Percentiles rank a stretch among this genome's conserved stretches.
phyloP scores from a whole-genome alignment of 768 basidiomycete genomes.

The Tephrocybe rancida region DNA sequence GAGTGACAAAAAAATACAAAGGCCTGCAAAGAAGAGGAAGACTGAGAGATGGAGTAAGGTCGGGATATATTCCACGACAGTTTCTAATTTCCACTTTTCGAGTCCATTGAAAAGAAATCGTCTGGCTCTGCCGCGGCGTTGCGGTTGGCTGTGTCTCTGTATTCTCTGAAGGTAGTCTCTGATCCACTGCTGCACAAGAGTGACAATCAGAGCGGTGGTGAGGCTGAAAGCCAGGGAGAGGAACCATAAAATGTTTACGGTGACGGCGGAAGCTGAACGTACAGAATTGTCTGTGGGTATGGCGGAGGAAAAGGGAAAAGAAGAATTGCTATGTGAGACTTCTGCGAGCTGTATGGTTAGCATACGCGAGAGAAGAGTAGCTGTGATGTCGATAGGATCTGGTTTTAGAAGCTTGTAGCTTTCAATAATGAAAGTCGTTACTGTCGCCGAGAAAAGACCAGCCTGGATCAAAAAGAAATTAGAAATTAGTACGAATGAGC shows the following conservation, averaged over 20 bases:
- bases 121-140: constrained; percentile 3
- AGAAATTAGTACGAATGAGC: background rate
- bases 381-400: constrained; percentile 27
- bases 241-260: constrained; percentile 32
- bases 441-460: constrained; percentile 42
- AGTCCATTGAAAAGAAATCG: constrained; percentile 1
- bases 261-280: constrained; percentile 18
- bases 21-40: constrained; percentile 11
- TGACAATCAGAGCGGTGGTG: constrained; percentile 26
- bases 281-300: constrained; percentile 5
- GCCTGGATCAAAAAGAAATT: constrained; percentile 25
- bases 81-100: constrained; percentile 5
- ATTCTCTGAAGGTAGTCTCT: constrained; percentile 6
- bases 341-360: constrained; percentile 3
- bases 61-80: constrained; percentile 3
- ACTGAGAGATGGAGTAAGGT: constrained; percentile 8
- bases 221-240: constrained; percentile 29
- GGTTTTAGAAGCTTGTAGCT: constrained; percentile 33
- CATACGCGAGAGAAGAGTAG: constrained; percentile 26
- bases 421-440: constrained; percentile 39
- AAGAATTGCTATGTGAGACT: background rate
- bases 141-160: background rate
- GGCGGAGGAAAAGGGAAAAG: background rate
- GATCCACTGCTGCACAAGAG: constrained; percentile 16
- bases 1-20: constrained; percentile 3